Evolutionary conservation across 1,284 basidiomycete species (phyloP), one percentile per base, ranked within the genome.

Genomic region (Sutorius eximius): DNA sequence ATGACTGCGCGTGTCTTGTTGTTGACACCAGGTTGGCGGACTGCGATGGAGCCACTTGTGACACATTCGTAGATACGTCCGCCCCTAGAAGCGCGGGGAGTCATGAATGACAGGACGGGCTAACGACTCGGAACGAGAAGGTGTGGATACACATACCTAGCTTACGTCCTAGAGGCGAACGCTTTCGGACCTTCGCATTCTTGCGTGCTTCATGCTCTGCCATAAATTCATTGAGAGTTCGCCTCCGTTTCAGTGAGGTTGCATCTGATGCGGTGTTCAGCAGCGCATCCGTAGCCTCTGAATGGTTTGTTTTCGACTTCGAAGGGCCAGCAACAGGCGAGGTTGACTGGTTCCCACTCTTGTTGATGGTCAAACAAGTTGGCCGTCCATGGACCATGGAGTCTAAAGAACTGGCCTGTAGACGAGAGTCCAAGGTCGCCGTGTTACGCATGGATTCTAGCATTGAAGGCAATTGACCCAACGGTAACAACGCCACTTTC

Each of bases 221-320:
- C 78, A 84, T 81, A 61, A 84, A 77, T 41, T 87, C 82, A 57
- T 79, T 84, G 29, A 86, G 71, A 3, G 80, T 85, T 15, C 85
- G 80, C 64, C 85, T 87, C 27, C 83, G 76, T 43, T 68, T 65
- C n/a, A 66, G 54, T 22, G 59, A 44, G 42, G 33, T 47, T 42
- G 33, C 37, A 42, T 50, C 55, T 4, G 45, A 44, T 2, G 34
- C 45, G 16, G 36, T 16, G 30, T 43, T 56, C 22, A 34, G 30
- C 16, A 44, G 49, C n/a, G 27, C 11, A 6, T 46, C 41, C 16
- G 18, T 7, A 33, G 11, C 29, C 18, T 3, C 29, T 18, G 44
- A 27, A 38, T 43, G 32, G 10, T 42, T 41, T 1, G 12, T 32
- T 15, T 33, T 55, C 12, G 36, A 36, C 32, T 44, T 47, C 3